phyloP scores from a whole-genome alignment of 2,329 filamentous ascomycete genomes.

The Aspergillus persii region DNA sequence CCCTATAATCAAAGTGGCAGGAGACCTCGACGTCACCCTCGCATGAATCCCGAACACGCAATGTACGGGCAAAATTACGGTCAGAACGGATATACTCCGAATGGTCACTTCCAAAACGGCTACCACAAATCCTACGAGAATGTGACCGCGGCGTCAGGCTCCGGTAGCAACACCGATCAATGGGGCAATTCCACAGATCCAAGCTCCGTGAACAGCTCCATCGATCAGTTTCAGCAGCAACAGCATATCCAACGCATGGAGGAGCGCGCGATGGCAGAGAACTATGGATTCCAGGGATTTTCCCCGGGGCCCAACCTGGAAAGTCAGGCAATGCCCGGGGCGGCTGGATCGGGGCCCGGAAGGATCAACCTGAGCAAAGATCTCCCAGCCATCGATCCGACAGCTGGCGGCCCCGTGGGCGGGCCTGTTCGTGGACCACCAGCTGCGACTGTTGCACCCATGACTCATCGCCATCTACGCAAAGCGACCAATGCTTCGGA shows the following conservation, averaged over 20 bases:
- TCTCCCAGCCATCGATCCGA: slow-evolving; percentile 21
- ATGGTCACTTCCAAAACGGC: slow-evolving; percentile 40
- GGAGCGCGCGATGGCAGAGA: slow-evolving; percentile 49
- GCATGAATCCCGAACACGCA: slow-evolving; percentile 35
- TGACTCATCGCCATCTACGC: slow-evolving; percentile 18
- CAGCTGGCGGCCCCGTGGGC: slow-evolving; percentile 26
- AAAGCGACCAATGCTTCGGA: slow-evolving; percentile 22
- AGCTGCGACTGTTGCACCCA: slow-evolving; percentile 17
- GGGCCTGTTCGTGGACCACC: slow-evolving; percentile 10
- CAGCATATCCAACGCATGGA: slow-evolving; percentile 33
- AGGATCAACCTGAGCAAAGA: slow-evolving; percentile 13
- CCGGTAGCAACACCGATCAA: slow-evolving; percentile 68
- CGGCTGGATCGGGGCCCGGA: slow-evolving; percentile 14
- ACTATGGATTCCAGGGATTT: slow-evolving; percentile 62
- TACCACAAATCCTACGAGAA: slow-evolving; percentile 86
- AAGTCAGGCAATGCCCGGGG: slow-evolving; percentile 16
- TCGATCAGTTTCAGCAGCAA: slow-evolving; percentile 66
- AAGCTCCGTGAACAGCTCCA: slow-evolving; percentile 89
- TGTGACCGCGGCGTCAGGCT: slow-evolving; percentile 65
- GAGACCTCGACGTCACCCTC: slow-evolving; percentile 31
- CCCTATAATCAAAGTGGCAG: slow-evolving; percentile 31
- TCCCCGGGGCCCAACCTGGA: slow-evolving; percentile 43
- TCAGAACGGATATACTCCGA: slow-evolving; percentile 35
- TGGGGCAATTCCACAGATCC: slow-evolving; percentile 82
- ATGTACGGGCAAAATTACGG: slow-evolving; percentile 49